These are phyloP conservation scores for Cubamyces lactineus DNA, from an alignment of 768 basidiomycete genomes.

Conservation along the genomic window DNA sequence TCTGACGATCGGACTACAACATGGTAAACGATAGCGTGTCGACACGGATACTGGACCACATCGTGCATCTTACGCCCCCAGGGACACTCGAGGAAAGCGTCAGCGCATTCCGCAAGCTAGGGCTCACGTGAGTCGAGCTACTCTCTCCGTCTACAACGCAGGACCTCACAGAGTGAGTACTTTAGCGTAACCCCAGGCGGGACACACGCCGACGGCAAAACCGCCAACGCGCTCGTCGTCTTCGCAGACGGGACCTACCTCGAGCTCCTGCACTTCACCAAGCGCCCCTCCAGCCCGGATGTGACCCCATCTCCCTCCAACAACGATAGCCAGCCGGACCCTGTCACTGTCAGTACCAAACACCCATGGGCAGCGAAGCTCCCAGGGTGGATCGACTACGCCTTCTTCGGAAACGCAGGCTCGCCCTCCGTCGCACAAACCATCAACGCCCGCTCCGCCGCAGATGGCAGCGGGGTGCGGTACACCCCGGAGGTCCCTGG, in stretches of 20 bases:
- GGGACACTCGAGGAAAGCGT: conserved; percentile 54
- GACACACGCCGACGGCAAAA: conserved; percentile 62
- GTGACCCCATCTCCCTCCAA: too few species aligned
- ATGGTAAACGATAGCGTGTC: conserved; percentile 26
- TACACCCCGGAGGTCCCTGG: conserved; percentile 54
- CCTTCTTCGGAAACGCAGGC: conserved; percentile 57
- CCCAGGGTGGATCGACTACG: conserved; percentile 71
- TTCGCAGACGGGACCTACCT: conserved; percentile 63
- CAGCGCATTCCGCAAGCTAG: conserved; percentile 57
- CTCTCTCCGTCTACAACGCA: neutral
- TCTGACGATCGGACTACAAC: too few species aligned
- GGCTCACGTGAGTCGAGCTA: conserved; percentile 51
- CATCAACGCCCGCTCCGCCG: conserved; percentile 55
- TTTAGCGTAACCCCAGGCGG: conserved; percentile 68
- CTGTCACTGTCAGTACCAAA: conserved; percentile 34
- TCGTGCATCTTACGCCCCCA: conserved; percentile 72
- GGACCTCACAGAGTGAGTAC: neutral
- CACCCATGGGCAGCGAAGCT: conserved; percentile 57
- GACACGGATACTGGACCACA: conserved; percentile 62
- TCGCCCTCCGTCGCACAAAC: conserved; percentile 47
- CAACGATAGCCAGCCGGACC: too few species aligned
- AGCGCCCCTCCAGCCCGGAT: conserved; percentile 42
- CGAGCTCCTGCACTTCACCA: conserved; percentile 68
- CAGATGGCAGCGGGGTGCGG: conserved; percentile 40
- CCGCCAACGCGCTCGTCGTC: conserved; percentile 68